Percentiles rank a stretch among this genome's conserved stretches.
Evolutionary conservation across 768 basidiomycete genomes (phyloP).

Genomic region (Grammothele lineata): DNA sequence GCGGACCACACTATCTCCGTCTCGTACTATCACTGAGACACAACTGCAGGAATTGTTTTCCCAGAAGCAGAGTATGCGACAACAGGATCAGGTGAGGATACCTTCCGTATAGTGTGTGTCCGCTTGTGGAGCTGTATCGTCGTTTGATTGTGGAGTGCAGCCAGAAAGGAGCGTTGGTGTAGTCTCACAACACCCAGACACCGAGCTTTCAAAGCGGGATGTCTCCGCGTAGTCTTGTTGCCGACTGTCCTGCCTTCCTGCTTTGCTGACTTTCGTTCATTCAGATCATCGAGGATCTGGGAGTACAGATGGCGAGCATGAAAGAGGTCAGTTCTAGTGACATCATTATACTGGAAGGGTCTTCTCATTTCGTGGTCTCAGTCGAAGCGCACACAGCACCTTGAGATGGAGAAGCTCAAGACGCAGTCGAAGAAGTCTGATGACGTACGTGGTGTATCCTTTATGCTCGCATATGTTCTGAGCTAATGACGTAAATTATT

Average conservation of each 20-base stretch:
- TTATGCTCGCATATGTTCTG: not conserved
- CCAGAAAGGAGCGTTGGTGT: too few species aligned
- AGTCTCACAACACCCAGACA: too few species aligned
- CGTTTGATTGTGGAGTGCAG: too few species aligned
- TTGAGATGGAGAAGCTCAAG: constrained; percentile 54
- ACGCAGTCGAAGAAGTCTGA: constrained; percentile 51
- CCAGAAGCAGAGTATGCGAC: too few species aligned
- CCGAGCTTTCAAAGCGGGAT: too few species aligned
- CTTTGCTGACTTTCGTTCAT: not conserved
- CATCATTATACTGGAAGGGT: not conserved
- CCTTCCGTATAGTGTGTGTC: too few species aligned
- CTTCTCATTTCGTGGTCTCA: constrained; percentile 2
- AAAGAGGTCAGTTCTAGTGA: constrained; percentile 17
- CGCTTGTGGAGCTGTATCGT: too few species aligned
- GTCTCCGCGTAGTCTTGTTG: too few species aligned
- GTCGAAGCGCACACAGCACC: constrained; percentile 22
- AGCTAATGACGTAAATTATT: not conserved
- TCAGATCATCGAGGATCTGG: constrained; percentile 26
- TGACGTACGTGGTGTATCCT: constrained; percentile 42
- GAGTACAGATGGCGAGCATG: constrained; percentile 15
- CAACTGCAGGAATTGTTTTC: too few species aligned
- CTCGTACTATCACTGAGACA: not conserved
- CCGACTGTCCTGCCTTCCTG: too few species aligned
- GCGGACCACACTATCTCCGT: not conserved
- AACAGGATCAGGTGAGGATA: too few species aligned